Evolutionary conservation across 208 protist genomes (phyloP).

Genomic region (Trypanosoma brucei): DNA sequence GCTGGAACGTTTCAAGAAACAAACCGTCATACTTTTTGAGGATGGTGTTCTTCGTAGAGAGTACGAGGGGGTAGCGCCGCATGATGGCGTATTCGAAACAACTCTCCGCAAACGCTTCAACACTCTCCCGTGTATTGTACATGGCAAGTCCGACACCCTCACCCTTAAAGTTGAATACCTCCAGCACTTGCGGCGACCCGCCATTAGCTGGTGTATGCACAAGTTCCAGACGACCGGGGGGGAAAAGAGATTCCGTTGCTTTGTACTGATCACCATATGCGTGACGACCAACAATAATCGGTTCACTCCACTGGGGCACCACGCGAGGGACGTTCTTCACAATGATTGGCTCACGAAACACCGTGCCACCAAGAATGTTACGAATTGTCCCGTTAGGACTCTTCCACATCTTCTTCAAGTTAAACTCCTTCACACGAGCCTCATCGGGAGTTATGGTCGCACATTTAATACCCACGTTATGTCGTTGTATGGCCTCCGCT

Average conservation of each 20-base stretch:
- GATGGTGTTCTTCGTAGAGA: slow-evolving; percentile 98
- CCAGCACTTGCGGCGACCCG: slow-evolving; percentile 39
- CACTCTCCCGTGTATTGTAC: slow-evolving; percentile 97
- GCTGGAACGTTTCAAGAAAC: slow-evolving; percentile 95
- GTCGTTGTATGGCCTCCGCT: slow-evolving; percentile 91
- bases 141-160: slow-evolving; percentile 92
- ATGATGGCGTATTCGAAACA: slow-evolving; percentile 94
- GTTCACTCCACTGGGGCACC: slow-evolving; percentile 91
- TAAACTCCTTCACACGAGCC: slow-evolving; percentile 95
- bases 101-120: slow-evolving; percentile 91
- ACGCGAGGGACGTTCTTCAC: slow-evolving; percentile 91
- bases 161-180: slow-evolving; percentile 88
- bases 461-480: slow-evolving; percentile 97
- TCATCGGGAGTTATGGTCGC: slow-evolving; percentile 98
- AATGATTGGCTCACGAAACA: slow-evolving; percentile 98
- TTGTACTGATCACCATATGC: slow-evolving; percentile 96
- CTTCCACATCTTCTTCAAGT: slow-evolving; percentile 98
- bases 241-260: slow-evolving; percentile 89
- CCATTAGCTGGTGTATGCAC: slow-evolving; percentile 90
- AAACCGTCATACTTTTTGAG: slow-evolving; percentile 97
- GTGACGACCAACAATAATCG: slow-evolving; percentile 96
- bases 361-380: slow-evolving; percentile 97
- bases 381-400: slow-evolving; percentile 98
- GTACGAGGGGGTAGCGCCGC: slow-evolving; percentile 89
- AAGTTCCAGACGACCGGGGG: slow-evolving; percentile 89